Evolutionary conservation across 2,329 filamentous ascomycete species (phyloP).

Genomic region (Bipolaris zeicola): DNA sequence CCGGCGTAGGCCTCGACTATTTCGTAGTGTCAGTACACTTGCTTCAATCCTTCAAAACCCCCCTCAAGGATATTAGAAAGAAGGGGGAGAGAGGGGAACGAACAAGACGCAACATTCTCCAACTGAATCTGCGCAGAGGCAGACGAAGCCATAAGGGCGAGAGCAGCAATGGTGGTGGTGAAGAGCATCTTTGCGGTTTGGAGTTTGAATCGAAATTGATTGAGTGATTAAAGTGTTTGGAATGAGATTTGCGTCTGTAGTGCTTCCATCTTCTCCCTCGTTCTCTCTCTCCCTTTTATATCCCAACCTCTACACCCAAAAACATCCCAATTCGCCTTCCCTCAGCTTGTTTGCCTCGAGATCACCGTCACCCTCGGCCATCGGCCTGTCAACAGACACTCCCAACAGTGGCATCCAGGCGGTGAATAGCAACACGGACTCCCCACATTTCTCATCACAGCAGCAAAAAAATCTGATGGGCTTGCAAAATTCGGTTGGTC

Average conservation of each 20-base stretch:
- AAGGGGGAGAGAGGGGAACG: background rate
- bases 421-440: constrained; percentile 4
- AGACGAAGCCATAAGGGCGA: constrained; percentile 10
- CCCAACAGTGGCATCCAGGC: background rate
- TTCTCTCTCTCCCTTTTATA: constrained; percentile 1
- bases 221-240: background rate
- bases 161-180: constrained; percentile 3
- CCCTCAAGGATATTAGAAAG: background rate
- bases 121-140: constrained; percentile 6
- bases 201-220: background rate
- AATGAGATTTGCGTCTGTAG: background rate
- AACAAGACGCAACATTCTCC: constrained; percentile 12
- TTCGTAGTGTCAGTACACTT: too few relatives aligned
- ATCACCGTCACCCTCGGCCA: background rate
- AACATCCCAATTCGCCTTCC: background rate
- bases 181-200: constrained; percentile 9
- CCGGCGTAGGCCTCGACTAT: constrained; percentile 8
- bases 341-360: background rate
- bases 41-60: too few relatives aligned
- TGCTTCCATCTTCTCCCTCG: background rate
- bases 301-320: background rate
- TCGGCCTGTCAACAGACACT: too few relatives aligned
- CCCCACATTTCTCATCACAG: background rate
- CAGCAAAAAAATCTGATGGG: background rate
- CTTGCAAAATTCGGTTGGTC: background rate